Base-by-base conservation (phyloP, 2,329 filamentous ascomycete genomes). In the Coniochaeta sp. region DNA sequence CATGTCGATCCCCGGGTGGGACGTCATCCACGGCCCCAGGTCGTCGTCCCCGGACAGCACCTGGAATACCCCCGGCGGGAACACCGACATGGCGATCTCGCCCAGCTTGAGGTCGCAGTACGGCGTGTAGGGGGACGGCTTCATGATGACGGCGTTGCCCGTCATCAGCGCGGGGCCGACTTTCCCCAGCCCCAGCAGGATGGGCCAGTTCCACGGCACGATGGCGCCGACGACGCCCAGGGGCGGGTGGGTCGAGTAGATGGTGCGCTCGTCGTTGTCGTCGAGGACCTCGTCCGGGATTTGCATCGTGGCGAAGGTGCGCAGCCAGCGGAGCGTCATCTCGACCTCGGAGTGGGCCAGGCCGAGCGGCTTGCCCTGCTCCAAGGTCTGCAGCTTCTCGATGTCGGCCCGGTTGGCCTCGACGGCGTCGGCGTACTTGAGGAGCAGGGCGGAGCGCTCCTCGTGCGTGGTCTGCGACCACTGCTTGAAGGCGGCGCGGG, bases 161-260 rank as follows among this genome's bases (percentile, higher is more conserved):
- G 81, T 81, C 26, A 82, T 69, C 3, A 84, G 68, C 0, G 80
- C 75, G 0, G 78, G 73, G 5, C 71, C 73, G 38, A 82, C 75
- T 69, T 86, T 86, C 55, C 80, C 73, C 58, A 77, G 75, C 14
- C 76, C 74, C 1, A 80, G 71, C 59, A 78, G 73, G 30, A 80
- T 64, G 1, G 78, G 78, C 64, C 79, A 86, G 68, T 87, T 87
- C 84, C 84, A 87, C 1, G 83, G 83, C 26, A 81, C 80, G 64
- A 86, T 86, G 61, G 79, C 84, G 14, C 75, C 81, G 1, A 77
- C 74, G 4, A 81, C 74, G 36, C 81, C 81, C 42, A 82, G 72
- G 0, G 81, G 80, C 22, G 70, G 69, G 64, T 78, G 77, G 2
- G 74, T 77, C 4, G 32, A 42, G 19, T 62, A 50, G n/a, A 61